These are phyloP conservation scores for Lepidium sativum DNA, from an alignment of 345 rosid genomes.

Conservation along the genomic window DNA sequence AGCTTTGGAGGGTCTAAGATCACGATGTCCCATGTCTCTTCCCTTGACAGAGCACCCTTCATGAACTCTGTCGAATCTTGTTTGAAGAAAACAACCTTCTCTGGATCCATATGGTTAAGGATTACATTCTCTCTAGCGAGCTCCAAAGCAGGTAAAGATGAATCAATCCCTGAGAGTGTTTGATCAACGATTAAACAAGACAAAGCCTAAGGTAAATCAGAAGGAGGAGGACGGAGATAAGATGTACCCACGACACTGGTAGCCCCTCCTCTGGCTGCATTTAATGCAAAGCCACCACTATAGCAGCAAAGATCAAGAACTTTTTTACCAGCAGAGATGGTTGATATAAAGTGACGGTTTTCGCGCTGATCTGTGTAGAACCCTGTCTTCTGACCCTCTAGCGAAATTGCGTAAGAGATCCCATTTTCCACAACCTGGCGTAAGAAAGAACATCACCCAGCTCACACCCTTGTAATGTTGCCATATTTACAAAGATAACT, in stretches of 20 bases:
- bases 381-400: slow-evolving; percentile 83
- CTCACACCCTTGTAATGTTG: background rate
- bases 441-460: background rate
- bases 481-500: background rate
- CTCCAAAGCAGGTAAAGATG: slow-evolving; percentile 82
- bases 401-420: slow-evolving; percentile 56
- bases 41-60: slow-evolving; percentile 68
- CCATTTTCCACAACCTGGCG: slow-evolving; percentile 71
- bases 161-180: slow-evolving; percentile 56
- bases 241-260: slow-evolving; percentile 42
- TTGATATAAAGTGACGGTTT: slow-evolving; percentile 58
- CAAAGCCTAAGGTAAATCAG: background rate
- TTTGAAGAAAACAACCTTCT: slow-evolving; percentile 47
- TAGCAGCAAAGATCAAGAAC: slow-evolving; percentile 92
- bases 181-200: background rate
- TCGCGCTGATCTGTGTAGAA: slow-evolving; percentile 90
- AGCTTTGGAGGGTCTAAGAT: slow-evolving; percentile 89
- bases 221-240: background rate
- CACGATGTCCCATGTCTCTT: slow-evolving; percentile 78
- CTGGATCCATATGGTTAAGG: slow-evolving; percentile 67
- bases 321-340: slow-evolving; percentile 53
- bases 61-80: slow-evolving; percentile 71
- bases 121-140: slow-evolving; percentile 71
- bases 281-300: slow-evolving; percentile 83
- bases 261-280: slow-evolving; percentile 72